These are phyloP conservation scores for Pueraria montana DNA, from an alignment of 306 rosid species.

Conservation along the genomic window DNA sequence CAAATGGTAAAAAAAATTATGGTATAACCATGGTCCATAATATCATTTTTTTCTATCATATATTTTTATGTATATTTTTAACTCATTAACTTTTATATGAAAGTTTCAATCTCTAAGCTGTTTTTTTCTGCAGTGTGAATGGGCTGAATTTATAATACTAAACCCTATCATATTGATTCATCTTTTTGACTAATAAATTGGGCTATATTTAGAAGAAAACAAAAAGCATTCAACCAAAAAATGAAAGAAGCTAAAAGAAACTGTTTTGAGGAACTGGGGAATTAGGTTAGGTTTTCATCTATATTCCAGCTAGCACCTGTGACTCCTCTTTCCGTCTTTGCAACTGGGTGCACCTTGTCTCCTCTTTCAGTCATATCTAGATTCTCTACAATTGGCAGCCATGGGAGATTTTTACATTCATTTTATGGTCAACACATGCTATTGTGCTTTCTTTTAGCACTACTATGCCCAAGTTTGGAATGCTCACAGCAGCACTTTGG, in stretches of 20 bases:
- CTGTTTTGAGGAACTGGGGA: background rate
- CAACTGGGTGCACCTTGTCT: conserved; percentile 1
- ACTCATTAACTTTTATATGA: background rate
- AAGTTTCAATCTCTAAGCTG: background rate
- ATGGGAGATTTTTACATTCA: background rate
- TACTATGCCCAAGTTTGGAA: background rate
- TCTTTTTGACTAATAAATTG: background rate
- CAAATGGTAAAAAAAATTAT: background rate
- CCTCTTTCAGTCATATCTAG: background rate
- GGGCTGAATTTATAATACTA: background rate
- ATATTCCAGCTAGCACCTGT: background rate
- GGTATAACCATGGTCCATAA: background rate
- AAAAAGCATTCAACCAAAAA: background rate
- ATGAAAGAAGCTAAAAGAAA: background rate
- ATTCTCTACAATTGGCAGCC: background rate
- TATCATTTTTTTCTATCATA: background rate
- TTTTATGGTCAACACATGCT: background rate
- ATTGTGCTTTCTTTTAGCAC: background rate
- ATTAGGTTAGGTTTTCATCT: background rate
- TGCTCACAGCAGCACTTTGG: background rate
- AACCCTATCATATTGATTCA: background rate
- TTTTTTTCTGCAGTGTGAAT: background rate
- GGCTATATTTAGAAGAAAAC: background rate
- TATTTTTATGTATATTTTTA: background rate
- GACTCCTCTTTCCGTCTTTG: background rate